Evolutionary conservation across 208 protist genomes (phyloP).

Genomic region (Angomonas ambiguus): DNA sequence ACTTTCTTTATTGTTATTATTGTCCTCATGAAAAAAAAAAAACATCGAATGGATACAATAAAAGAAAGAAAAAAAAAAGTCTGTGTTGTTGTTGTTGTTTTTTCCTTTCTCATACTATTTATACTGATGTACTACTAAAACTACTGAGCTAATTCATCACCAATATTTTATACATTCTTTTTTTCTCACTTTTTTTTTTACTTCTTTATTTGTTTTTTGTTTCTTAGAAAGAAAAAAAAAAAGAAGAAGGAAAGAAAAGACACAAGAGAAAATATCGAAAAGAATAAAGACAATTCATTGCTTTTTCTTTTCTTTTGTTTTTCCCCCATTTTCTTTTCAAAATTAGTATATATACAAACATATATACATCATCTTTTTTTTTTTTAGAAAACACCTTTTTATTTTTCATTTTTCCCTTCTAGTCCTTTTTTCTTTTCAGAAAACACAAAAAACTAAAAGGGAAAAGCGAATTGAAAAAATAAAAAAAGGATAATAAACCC

Average conservation of each 20-base stretch:
- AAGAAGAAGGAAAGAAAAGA: not conserved
- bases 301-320: not conserved
- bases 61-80: not conserved
- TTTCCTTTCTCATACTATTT: not conserved
- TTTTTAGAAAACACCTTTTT: too few species aligned
- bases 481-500: not conserved
- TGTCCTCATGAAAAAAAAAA: not conserved
- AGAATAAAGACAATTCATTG: not conserved
- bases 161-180: slow-evolving; percentile 1
- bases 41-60: not conserved
- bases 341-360: not conserved
- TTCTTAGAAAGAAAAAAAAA: slow-evolving; percentile 3
- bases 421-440: not conserved
- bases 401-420: not conserved
- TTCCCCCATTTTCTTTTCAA: not conserved
- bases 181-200: slow-evolving; percentile 11
- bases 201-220: not conserved
- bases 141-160: not conserved
- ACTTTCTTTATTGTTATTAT: slow-evolving; percentile 1
- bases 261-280: not conserved
- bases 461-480: not conserved
- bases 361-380: not conserved
- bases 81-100: not conserved
- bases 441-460: not conserved
- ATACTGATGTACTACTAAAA: not conserved